A percentile compares a stretch with the other conserved stretches of the same genome.
Evolutionary conservation across 805 yeast genomes (phyloP).

Genomic region (Monosporozyma solicola): DNA sequence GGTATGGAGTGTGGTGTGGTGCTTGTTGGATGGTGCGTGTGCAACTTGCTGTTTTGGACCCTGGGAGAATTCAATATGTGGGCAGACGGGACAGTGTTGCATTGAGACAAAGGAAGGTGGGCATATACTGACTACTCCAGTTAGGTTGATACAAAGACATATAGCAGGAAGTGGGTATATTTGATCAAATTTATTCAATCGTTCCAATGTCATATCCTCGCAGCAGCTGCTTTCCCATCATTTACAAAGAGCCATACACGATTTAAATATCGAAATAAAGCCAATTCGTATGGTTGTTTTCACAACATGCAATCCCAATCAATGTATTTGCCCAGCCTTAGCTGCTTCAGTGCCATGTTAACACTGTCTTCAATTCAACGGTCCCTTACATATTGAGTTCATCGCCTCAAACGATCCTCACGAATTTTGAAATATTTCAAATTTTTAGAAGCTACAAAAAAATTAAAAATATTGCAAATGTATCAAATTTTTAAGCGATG

Average conservation of each 20-base stretch:
- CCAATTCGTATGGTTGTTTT: too few species aligned
- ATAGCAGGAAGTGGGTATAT: too few species aligned
- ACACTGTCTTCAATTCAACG: not conserved
- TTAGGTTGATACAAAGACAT: too few species aligned
- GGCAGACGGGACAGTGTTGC: not conserved
- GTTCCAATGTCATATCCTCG: too few species aligned
- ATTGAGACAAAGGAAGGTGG: not conserved
- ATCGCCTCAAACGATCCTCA: not conserved
- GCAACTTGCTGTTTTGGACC: not conserved
- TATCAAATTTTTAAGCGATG: not conserved
- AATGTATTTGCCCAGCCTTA: too few species aligned
- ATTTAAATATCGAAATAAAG: too few species aligned
- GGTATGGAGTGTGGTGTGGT: not conserved
- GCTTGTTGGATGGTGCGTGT: not conserved
- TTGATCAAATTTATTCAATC: too few species aligned
- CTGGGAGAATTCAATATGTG: not conserved
- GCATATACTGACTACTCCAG: not conserved
- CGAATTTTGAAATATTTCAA: not conserved
- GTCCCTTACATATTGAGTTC: not conserved
- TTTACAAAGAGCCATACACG: too few species aligned
- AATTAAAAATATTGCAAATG: not conserved
- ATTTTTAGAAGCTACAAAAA: not conserved
- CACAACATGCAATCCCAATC: too few species aligned
- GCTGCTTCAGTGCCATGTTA: not conserved
- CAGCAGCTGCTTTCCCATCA: too few species aligned